phyloP scores from a whole-genome alignment of 257 asterid species.

The Scutellaria minor region DNA sequence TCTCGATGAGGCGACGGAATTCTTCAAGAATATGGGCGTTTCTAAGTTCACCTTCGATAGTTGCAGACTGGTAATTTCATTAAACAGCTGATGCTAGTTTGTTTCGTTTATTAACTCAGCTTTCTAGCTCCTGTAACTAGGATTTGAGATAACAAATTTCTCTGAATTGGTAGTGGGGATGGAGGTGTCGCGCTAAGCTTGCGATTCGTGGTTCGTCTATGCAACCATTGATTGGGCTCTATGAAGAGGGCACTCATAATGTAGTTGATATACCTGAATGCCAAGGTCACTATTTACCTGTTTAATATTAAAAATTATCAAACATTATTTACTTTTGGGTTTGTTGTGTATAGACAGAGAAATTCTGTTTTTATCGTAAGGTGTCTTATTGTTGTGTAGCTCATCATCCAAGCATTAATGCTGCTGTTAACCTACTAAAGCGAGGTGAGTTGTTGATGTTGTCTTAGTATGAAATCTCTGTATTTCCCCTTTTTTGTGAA shows the following conservation, averaged over 20 bases:
- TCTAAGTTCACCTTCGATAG: conserved; percentile 73
- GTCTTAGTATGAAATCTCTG: conserved; percentile 18
- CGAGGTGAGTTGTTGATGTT: conserved; percentile 50
- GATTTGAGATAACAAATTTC: background rate
- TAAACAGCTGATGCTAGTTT: background rate
- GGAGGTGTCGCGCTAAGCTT: conserved; percentile 98
- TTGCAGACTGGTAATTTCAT: conserved; percentile 73
- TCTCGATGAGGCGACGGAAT: conserved; percentile 62
- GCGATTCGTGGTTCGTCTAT: conserved; percentile 77
- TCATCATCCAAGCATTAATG: conserved; percentile 93
- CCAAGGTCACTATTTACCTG: conserved; percentile 53
- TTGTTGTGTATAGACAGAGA: background rate
- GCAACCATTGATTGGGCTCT: conserved; percentile 86
- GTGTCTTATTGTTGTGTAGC: conserved; percentile 51
- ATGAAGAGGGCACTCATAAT: conserved; percentile 85
- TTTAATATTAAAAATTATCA: background rate
- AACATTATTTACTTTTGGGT: background rate
- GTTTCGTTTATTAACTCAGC: conserved; percentile 17
- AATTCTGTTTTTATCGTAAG: conserved; percentile 16
- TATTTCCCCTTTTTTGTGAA: conserved; percentile 8
- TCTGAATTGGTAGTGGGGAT: conserved; percentile 71
- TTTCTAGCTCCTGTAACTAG: conserved; percentile 17
- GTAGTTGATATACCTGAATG: conserved; percentile 90
- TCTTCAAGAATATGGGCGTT: conserved; percentile 66
- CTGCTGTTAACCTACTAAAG: conserved; percentile 78